Base-by-base conservation (phyloP, 768 basidiomycete genomes). In the Psilocybe subaeruginosa region DNA sequence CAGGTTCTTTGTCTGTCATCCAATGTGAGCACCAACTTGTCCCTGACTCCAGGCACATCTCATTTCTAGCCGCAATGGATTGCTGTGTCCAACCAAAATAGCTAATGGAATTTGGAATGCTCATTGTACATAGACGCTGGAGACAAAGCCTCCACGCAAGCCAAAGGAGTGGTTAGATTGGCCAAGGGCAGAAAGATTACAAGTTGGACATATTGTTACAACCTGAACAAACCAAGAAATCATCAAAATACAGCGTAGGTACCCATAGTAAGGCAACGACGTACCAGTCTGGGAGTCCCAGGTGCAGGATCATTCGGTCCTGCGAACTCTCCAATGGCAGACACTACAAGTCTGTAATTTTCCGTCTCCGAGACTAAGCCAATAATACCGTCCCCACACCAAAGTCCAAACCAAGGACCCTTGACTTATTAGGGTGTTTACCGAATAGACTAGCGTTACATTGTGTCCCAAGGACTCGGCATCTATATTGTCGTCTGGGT, bases 251-350 rank as follows among this genome's bases (percentile, higher is more conserved):
- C 3, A 1, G 23, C 23, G 23, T 23, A 23, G 19, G 23, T 23
- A 23, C 23, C 2, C 23, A 23, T 23, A 23, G 23, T 23, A 23
- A 23, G 33, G 29, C 4, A 31, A 33, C 19, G 12, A 52, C 55
- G 29, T 27, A 65, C 64, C 58, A 33, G 54, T 50, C 53, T 62
- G 61, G 43, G 64, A 48, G 43, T 62, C 23, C 23, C 64, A 39
- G 61, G 61, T 56, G 61, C 61, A 51, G 58, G 56, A 27, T 58
- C 61, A 46, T 62, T 62, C n/a, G 64, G 64, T 8, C 64, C 64
- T 54, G 64, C 61, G 54, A 62, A 62, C 48, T 62, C 61, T 35
- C 61, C 60, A 62, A 29, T 60, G 54, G 29, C 61, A 60, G 37
- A 65, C 23, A 23, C 23, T 23, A 23, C 23, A 23, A 23, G 23